Evolutionary conservation across 768 basidiomycete genomes (phyloP), one percentile per base, ranked within the genome.

Genomic region (Amanita exitialis): DNA sequence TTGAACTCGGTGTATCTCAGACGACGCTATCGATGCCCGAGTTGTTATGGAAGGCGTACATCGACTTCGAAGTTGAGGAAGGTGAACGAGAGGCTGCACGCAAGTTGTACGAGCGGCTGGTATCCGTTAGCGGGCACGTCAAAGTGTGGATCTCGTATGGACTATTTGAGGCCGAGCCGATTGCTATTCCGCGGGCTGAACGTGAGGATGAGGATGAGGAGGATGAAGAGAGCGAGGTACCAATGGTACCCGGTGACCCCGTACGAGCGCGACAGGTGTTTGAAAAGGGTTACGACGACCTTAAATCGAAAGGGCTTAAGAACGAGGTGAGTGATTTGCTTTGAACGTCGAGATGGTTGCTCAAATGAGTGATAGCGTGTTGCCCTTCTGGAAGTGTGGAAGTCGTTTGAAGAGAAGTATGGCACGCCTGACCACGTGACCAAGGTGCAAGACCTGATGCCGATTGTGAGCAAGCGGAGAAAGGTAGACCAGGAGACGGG

Each of bases 111-210:
- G 94, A 97, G 68, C 80, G 93, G 16, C 76, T 97, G 16, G 74
- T 96, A 44, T 69, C 78, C 28, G 72, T 87, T 44, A 95, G 91
- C 56, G 90, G 90, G 3, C 94, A 98, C 62, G 87, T 92, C 68
- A 97, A 97, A 68, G 92, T 95, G 16, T 98, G 93, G 92, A 90
- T 96, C 50, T 83, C 92, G 48, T 98, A 86, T 65, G 95, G 95
- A 0, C 75, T 86, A 58, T 96, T 97, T 59, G 95, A 98, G 66
- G 86, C 82, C 4, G 85, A 86, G 58, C 71, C 80, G 5, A 84
- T 88, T 39, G 82, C 82, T 4, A 58, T 83, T 4, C 77, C 78
- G 8, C 71, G 84, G 18, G 80, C 76, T 3, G 69, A 75, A 58
- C 74, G 86, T 36, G 86, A 86, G 10, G 82, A 83, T 16, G 80